Base-by-base conservation (phyloP, 306 rosid species). In the Lathyrus sativus region DNA sequence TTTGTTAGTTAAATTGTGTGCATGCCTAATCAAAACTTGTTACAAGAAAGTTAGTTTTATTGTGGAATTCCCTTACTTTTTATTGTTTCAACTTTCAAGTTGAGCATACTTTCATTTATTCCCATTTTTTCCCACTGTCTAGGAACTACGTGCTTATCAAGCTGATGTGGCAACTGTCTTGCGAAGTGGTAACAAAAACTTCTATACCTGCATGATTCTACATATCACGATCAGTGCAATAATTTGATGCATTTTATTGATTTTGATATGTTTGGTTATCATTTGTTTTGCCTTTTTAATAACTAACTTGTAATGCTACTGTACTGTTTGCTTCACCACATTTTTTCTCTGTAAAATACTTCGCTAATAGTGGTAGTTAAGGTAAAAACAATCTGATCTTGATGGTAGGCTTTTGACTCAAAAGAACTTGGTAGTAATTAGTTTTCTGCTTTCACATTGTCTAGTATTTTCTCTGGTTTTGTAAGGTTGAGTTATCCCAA, bases 91-190 rank as follows among this genome's bases (percentile, higher is more conserved):
- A 74, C 54, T 31, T 73, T 57, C 64, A 67, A 74, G 71, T 72
- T 72, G 75, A 15, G 48, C 74, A 75, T 38, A 63, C 60, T 72
- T 68, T 77, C 55, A 61, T 63, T 49, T 18, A 15, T 50, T 67
- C 9, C n/a, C 60, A 11, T 63, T 14, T 62, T 64, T 72, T 35
- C 18, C 58, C 82, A 77, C 65, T 62, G 29, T 73, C 53, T 50
- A 92, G 98, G 98, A 93, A 84, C 86, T 93, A 59, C 98, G 98
- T 9, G 98, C 98, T 74, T 93, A 93, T 82, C 98, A 93, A 85
- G 98, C 98, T 75, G 98, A 90, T 67, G 80, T 83, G 49, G 98
- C 98, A 42, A 93, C 95, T 79, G 95, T 86, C 24, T 75, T 93
- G 80, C 85, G 98, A 78, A 93, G 88, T 81, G 98, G 98, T 92